Base-by-base conservation (phyloP, 345 rosid species). In the Eucalyptus victrix region DNA sequence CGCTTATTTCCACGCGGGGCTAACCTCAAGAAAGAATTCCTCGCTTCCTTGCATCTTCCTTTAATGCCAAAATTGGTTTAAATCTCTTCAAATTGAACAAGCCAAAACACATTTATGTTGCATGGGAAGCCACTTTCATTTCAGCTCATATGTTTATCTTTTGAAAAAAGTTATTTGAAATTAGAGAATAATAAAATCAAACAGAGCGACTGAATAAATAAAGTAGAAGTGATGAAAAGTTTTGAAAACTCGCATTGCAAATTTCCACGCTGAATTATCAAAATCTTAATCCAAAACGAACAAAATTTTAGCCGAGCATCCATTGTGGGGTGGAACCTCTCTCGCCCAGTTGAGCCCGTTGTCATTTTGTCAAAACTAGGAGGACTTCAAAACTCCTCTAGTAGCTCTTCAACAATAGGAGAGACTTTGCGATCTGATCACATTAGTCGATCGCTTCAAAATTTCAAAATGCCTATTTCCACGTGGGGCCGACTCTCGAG, bases 401-500 rank as follows among this genome's bases (percentile, higher is more conserved):
- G 30, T 24, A 24, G 62, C 62, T 56, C 28, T 56, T 56, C 24
- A 53, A 53, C 9, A 18, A 53, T 53, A 23, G 12, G 62, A 56
- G 62, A 1, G 62, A 56, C 4, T 58, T 11, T 58, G n/a, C 16
- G 6, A 58, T 58, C 14, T 5, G 14, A 58, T 26, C 15, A 26
- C n/a, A 26, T 58, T 26, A 58, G 56, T 3, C 30, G 0, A 9
- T 26, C 13, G 6, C 62, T 9, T 26, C n/a, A 58, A 58, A 58
- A 58, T 24, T 3, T 26, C 67, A 28, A 60, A 26, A 26, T 12
- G n/a, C 8, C 67, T 60, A 26, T 60, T 60, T 60, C 4, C n/a
- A 60, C 0, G 4, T 1, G 14, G 32, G 67, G 67, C n/a, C n/a
- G 16, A 28, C n/a, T 3, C n/a, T 60, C 0, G 2, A 28, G n/a